Evolutionary conservation across 2,329 filamentous ascomycete species (phyloP).

Genomic region (Bipolaris oryzae): DNA sequence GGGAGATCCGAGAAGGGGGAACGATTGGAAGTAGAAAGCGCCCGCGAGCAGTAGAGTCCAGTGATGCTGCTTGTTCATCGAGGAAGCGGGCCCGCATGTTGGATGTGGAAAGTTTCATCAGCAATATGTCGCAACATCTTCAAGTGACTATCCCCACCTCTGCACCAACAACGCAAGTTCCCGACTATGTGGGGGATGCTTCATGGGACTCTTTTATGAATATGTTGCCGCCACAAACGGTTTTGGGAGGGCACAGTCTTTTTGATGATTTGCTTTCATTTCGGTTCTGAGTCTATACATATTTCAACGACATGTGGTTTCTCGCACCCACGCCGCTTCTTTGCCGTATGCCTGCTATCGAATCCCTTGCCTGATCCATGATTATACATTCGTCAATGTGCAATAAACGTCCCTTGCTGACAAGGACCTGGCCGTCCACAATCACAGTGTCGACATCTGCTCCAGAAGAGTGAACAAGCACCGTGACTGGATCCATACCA

Average conservation of each 20-base stretch:
- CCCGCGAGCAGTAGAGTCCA: not conserved
- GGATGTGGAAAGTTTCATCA: constrained; percentile 15
- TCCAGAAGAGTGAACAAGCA: constrained; percentile 22
- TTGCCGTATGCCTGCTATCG: constrained; percentile 19
- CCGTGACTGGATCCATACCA: constrained; percentile 49
- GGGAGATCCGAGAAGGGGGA: constrained; percentile 12
- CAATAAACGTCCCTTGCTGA: constrained; percentile 18
- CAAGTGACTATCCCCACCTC: constrained; percentile 6
- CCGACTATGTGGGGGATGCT: not conserved
- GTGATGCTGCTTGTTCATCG: not conserved
- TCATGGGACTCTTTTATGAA: constrained; percentile 11
- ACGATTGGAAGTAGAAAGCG: constrained; percentile 7
- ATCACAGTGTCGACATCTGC: constrained; percentile 25
- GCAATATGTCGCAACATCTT: constrained; percentile 14
- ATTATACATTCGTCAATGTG: constrained; percentile 14
- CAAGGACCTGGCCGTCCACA: constrained; percentile 25
- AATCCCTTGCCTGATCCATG: constrained; percentile 16
- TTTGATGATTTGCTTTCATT: constrained; percentile 19
- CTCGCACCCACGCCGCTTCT: constrained; percentile 26
- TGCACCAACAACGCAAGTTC: not conserved
- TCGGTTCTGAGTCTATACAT: constrained; percentile 13
- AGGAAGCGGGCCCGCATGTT: constrained; percentile 13
- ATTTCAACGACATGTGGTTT: constrained; percentile 35
- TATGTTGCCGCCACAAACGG: constrained; percentile 16
- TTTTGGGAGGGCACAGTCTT: constrained; percentile 16